Evolutionary conservation across 2,329 filamentous ascomycete genomes (phyloP).

Genomic region (Aspergillus tubingensis): DNA sequence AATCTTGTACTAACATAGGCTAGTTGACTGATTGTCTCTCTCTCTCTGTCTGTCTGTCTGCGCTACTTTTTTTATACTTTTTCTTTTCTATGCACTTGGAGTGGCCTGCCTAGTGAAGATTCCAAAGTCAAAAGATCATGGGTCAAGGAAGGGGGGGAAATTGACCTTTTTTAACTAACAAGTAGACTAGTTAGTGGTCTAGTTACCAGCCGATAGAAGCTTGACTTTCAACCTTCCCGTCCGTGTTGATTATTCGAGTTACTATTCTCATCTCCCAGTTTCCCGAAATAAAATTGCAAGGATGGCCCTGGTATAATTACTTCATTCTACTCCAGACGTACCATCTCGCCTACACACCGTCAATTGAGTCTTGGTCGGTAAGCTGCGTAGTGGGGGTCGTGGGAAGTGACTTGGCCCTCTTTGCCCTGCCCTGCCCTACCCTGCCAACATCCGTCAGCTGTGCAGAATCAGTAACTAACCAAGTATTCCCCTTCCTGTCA

Average conservation of each 20-base stretch:
- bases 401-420: neutral
- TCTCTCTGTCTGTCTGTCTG: too few relatives aligned
- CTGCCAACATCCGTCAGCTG: too few relatives aligned
- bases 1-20: too few relatives aligned
- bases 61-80: too few relatives aligned
- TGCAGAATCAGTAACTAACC: too few relatives aligned
- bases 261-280: neutral
- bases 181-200: neutral
- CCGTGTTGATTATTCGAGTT: neutral
- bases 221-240: neutral
- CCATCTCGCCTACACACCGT: neutral
- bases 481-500: too few relatives aligned
- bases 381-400: neutral
- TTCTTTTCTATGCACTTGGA: too few relatives aligned
- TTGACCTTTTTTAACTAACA: neutral
- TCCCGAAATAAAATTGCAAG: neutral
- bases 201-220: neutral
- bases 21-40: too few relatives aligned
- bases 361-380: neutral
- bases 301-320: neutral
- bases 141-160: too few relatives aligned
- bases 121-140: too few relatives aligned
- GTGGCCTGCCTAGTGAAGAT: too few relatives aligned
- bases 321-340: neutral
- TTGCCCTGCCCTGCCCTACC: too few relatives aligned